Evolutionary conservation across 768 basidiomycete species (phyloP), one percentile per base, ranked within the genome.

Genomic region (Rhodotorula graminis): DNA sequence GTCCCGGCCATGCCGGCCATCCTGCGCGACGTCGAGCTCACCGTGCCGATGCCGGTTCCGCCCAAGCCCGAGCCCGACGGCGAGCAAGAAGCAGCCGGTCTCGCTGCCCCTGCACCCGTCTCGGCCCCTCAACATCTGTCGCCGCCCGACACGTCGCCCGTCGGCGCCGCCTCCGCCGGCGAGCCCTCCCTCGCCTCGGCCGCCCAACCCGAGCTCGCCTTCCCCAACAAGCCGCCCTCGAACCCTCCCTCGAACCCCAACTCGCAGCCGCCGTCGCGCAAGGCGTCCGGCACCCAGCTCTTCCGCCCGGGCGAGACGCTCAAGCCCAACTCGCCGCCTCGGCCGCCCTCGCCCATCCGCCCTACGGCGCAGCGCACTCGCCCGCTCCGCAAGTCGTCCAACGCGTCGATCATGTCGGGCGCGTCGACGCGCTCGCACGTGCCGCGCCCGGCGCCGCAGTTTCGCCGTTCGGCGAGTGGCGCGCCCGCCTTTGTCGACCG

Each of bases 381-480:
- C 55, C 47, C 27, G 52, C 29, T 37, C 61, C 74, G 74, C 64
- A 72, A 75, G 27, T 29, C 74, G 19, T 75, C 74, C 19, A 64
- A 75, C 65, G 68, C 74, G 0, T 75, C 74, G 9, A 58, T 75
- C 58, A 16, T 69, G 25, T 75, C 74, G 15, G 42, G 53, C 47
- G 57, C 70, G 12, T 75, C 74, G 27, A 33, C n/a, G 14, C 64
- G 74, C 61, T 59, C 67, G 58, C 56, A 65, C 58, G 27, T 63
- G 31, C 14, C 25, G 9, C 57, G 57, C 31, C 31, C 64, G 0
- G 33, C 70, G 9, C 64, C 74, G 9, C 52, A 68, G 33, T 71
- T 74, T 56, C 67, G 74, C 15, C 70, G 74, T 12, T 33, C 74
- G 2, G 57, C 74, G 10, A 57, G 52, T 15, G 66, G 69, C 8